These are phyloP conservation scores for Mycena kentingensis DNA, from an alignment of 768 basidiomycete species.

Conservation along the genomic window DNA sequence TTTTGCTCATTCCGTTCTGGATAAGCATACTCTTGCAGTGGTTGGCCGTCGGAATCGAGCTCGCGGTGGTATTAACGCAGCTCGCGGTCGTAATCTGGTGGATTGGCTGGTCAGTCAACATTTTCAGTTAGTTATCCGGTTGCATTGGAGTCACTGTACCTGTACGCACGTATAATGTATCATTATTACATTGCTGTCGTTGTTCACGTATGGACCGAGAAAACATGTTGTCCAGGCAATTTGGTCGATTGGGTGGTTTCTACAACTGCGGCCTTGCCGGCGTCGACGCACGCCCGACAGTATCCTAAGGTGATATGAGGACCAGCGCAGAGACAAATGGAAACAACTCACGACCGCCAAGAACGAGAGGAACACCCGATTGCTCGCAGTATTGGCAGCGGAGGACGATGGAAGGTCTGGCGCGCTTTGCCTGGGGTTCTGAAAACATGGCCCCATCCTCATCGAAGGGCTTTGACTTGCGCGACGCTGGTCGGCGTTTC, in stretches of 20 bases:
- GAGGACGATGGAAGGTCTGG: constrained; percentile 4
- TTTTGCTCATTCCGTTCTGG: constrained; percentile 64
- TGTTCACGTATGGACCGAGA: background rate
- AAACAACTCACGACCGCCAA: constrained; percentile 66
- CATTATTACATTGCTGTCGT: background rate
- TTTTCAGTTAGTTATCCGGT: constrained; percentile 38
- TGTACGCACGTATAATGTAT: constrained; percentile 1
- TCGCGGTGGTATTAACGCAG: constrained; percentile 57
- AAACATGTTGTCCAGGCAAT: background rate
- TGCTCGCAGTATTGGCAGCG: constrained; percentile 31
- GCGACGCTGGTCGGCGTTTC: constrained; percentile 31
- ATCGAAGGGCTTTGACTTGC: no score
- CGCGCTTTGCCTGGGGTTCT: no score
- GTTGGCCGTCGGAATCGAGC: constrained; percentile 63
- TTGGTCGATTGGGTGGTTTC: constrained; percentile 16
- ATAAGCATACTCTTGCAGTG: constrained; percentile 66
- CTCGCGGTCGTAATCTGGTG: constrained; percentile 69
- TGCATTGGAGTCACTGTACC: constrained; percentile 1
- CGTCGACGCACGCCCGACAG: constrained; percentile 67
- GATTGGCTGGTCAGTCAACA: constrained; percentile 67
- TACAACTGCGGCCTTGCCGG: constrained; percentile 42
- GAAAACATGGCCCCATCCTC: no score
- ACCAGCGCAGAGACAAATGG: background rate
- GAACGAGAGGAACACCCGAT: constrained; percentile 73
- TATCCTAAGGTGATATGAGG: constrained; percentile 47